Conservation (phyloP, 2,329 filamentous ascomycete species). For the Penicillium janthinellum region DNA sequence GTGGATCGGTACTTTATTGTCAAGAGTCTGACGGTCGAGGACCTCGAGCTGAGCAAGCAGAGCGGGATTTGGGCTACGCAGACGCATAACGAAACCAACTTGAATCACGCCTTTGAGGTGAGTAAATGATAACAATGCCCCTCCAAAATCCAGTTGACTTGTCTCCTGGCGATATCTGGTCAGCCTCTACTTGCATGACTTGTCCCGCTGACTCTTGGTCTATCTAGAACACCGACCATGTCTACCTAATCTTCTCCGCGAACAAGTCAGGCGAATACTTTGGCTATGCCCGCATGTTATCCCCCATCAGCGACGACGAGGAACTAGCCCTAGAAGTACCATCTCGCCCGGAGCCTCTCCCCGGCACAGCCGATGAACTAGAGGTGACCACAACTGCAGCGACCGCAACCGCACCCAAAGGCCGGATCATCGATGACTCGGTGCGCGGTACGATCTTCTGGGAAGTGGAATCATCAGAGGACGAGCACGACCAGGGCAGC, state of each 20-base stretch:
- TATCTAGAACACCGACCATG: conserved; percentile 72
- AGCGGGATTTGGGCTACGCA: conserved; percentile 95
- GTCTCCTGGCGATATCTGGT: neutral
- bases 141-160: neutral
- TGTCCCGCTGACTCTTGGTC: neutral
- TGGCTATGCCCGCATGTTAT: conserved; percentile 89
- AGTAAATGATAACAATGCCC: conserved; percentile 22
- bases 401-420: conserved; percentile 75
- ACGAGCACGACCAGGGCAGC: conserved; percentile 37
- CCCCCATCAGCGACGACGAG: conserved; percentile 77
- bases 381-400: conserved; percentile 79
- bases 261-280: conserved; percentile 98
- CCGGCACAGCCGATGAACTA: conserved; percentile 66
- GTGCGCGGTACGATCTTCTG: conserved; percentile 96
- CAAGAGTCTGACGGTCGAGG: conserved; percentile 88
- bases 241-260: conserved; percentile 91
- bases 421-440: conserved; percentile 88
- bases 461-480: conserved; percentile 71
- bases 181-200: neutral
- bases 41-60: conserved; percentile 82
- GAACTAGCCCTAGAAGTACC: conserved; percentile 69
- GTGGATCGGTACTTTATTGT: conserved; percentile 86
- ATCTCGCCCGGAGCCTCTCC: conserved; percentile 60
- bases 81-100: conserved; percentile 80
- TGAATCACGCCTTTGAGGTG: conserved; percentile 84